Conservation (phyloP, 805 yeast genomes). For the Candida nitratophila region DNA sequence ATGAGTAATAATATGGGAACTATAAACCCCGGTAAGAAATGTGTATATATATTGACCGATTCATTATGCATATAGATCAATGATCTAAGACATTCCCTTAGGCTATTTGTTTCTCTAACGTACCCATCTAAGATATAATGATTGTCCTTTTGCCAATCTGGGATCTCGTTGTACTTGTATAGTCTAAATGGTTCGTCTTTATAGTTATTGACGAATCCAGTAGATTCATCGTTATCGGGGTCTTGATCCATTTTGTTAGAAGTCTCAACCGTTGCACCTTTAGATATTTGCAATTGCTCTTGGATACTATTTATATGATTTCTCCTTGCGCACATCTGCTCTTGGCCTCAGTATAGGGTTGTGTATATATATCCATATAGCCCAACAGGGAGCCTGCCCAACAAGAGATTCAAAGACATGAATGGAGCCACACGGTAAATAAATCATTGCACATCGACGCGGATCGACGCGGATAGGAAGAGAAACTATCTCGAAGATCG, state of each 20-base stretch:
- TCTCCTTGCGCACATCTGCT: too few species aligned
- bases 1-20: slow-evolving; percentile 14
- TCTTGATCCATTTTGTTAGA: not conserved
- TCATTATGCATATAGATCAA: slow-evolving; percentile 45
- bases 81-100: slow-evolving; percentile 31
- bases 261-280: not conserved
- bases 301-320: too few species aligned
- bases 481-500: too few species aligned
- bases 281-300: not conserved
- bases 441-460: too few species aligned
- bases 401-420: too few species aligned
- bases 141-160: slow-evolving; percentile 52
- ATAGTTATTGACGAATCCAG: not conserved
- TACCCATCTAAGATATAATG: slow-evolving; percentile 45
- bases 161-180: slow-evolving; percentile 35
- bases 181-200: slow-evolving; percentile 4
- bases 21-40: slow-evolving; percentile 38
- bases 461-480: too few species aligned
- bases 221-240: not conserved
- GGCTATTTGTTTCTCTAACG: slow-evolving; percentile 39
- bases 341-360: too few species aligned
- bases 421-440: too few species aligned
- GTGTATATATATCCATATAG: too few species aligned
- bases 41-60: slow-evolving; percentile 45
- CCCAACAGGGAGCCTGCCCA: too few species aligned